Percentiles rank a stretch among this genome's conserved stretches.
phyloP scores from a whole-genome alignment of 805 yeast species.

The Yarrowia yakushimensis region DNA sequence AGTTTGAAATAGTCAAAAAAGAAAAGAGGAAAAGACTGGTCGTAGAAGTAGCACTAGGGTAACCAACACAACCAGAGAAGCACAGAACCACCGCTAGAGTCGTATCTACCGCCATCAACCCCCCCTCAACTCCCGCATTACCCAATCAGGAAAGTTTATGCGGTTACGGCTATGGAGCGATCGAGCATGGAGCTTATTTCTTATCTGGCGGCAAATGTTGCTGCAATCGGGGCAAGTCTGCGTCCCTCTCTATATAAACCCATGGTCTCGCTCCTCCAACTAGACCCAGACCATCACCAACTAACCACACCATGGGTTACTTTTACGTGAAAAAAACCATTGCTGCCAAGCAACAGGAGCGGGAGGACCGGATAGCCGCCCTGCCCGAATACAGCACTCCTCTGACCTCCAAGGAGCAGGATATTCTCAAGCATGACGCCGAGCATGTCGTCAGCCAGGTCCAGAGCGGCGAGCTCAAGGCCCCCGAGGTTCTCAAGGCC shows the following conservation, averaged over 20 bases:
- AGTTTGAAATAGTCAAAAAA: too few relatives aligned
- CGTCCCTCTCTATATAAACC: background rate
- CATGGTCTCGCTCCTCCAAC: background rate
- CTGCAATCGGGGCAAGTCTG: background rate
- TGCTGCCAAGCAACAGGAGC: slow-evolving; percentile 38
- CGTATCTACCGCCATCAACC: background rate
- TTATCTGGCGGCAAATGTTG: slow-evolving; percentile 22
- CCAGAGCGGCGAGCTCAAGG: slow-evolving; percentile 46
- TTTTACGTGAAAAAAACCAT: slow-evolving; percentile 28
- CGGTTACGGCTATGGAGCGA: slow-evolving; percentile 14
- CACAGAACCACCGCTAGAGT: too few relatives aligned
- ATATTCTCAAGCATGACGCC: slow-evolving; percentile 44
- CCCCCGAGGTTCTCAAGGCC: slow-evolving; percentile 56
- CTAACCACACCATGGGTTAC: slow-evolving; percentile 24
- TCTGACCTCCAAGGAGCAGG: slow-evolving; percentile 37
- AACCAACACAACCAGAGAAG: too few relatives aligned
- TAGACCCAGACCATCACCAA: background rate
- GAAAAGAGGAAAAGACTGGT: too few relatives aligned
- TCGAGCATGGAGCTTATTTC: slow-evolving; percentile 25
- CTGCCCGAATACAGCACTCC: slow-evolving; percentile 43
- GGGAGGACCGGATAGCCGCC: slow-evolving; percentile 38
- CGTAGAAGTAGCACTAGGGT: too few relatives aligned
- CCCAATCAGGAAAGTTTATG: slow-evolving; percentile 15
- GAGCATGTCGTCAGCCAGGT: slow-evolving; percentile 44
- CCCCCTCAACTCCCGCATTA: background rate